Conservation (phyloP, 352 stramenopile genomes). For the Globisporangium uncinulatum region DNA sequence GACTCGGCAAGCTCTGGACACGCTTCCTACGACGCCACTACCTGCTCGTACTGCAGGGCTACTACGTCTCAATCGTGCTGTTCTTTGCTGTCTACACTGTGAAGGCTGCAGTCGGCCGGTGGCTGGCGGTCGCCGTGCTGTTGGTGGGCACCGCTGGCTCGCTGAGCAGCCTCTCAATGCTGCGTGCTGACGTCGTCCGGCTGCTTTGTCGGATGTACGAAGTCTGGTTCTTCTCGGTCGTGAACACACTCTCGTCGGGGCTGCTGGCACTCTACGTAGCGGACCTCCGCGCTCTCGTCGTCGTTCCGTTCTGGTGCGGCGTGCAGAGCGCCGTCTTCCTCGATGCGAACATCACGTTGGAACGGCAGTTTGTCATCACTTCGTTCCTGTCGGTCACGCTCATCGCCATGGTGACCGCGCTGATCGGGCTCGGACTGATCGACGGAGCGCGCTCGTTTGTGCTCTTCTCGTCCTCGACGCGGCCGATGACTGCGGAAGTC, state of each 20-base stretch:
- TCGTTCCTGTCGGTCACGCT: background rate
- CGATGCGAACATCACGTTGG: constrained; percentile 18
- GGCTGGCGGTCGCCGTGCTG: constrained; percentile 1
- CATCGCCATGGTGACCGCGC: background rate
- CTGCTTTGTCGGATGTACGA: constrained; percentile 21
- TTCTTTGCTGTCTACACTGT: background rate
- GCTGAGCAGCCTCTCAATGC: constrained; percentile 4
- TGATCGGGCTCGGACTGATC: background rate
- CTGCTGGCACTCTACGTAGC: constrained; percentile 10
- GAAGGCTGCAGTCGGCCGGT: background rate
- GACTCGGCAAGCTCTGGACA: background rate
- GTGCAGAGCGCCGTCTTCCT: constrained; percentile 14
- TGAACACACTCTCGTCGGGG: constrained; percentile 12
- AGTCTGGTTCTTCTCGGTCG: constrained; percentile 23
- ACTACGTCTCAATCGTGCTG: constrained; percentile 4
- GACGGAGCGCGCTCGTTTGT: background rate
- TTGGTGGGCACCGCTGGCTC: constrained; percentile 2
- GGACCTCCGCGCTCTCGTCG: constrained; percentile 9
- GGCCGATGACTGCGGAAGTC: background rate
- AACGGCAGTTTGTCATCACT: background rate
- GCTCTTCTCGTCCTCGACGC: background rate
- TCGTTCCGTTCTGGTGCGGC: constrained; percentile 10
- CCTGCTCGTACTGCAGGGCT: background rate
- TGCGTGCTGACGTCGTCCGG: constrained; percentile 20
- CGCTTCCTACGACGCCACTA: background rate